These are phyloP conservation scores for Arthrobotrys pseudoclavata DNA, from an alignment of 2,329 filamentous ascomycete genomes.

Conservation along the genomic window DNA sequence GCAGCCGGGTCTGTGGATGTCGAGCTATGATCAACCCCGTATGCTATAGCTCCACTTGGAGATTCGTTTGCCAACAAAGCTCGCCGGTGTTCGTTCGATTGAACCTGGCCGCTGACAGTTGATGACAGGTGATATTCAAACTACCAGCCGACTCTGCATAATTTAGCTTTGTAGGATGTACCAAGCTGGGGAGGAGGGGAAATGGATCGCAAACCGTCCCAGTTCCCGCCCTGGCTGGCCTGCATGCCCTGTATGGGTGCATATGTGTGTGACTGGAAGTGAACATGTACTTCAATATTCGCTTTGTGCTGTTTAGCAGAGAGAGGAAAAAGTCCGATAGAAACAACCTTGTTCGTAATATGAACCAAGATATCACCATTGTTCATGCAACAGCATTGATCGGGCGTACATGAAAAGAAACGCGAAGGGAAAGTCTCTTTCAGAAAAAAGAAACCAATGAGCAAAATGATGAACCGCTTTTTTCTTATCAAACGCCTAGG, in stretches of 20 bases:
- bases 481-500: slow-evolving; percentile 31
- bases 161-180: slow-evolving; percentile 15
- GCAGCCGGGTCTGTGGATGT: slow-evolving; percentile 1
- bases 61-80: slow-evolving; percentile 40
- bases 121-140: slow-evolving; percentile 44
- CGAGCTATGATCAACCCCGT: slow-evolving; percentile 16
- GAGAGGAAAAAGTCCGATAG: slow-evolving; percentile 26
- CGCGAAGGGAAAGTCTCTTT: slow-evolving; percentile 13
- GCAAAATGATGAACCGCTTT: slow-evolving; percentile 31
- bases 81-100: slow-evolving; percentile 9
- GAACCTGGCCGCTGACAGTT: slow-evolving; percentile 20
- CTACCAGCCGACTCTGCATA: slow-evolving; percentile 37
- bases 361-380: slow-evolving; percentile 32
- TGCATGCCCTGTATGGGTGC: slow-evolving; percentile 25
- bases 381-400: slow-evolving; percentile 39
- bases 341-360: slow-evolving; percentile 50
- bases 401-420: slow-evolving; percentile 22
- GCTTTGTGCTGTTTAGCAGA: slow-evolving; percentile 24
- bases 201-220: slow-evolving; percentile 23
- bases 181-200: slow-evolving; percentile 20
- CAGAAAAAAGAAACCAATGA: slow-evolving; percentile 20
- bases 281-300: slow-evolving; percentile 20
- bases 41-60: slow-evolving; percentile 28
- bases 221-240: slow-evolving; percentile 20
- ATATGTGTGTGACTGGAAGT: slow-evolving; percentile 42